Percentiles rank a stretch among this genome's conserved stretches.
Evolutionary conservation across 768 basidiomycete species (phyloP).

Genomic region (Gymnopilus dilepis): DNA sequence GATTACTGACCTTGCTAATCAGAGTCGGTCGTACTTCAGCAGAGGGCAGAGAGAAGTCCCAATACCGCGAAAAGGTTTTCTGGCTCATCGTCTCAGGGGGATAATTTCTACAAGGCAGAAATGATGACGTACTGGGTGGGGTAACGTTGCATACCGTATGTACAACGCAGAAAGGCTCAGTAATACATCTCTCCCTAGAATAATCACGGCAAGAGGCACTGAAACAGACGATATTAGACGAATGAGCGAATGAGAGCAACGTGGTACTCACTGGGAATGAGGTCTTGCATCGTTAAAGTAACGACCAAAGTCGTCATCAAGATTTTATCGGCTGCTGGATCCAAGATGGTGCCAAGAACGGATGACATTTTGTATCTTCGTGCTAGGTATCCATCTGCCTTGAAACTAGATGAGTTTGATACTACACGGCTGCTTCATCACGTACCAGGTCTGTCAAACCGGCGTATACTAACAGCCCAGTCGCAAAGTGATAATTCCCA

Average conservation of each 20-base stretch:
- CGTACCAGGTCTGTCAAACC: constrained; percentile 92
- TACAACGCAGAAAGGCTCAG: constrained; percentile 91
- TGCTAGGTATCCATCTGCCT: constrained; percentile 94
- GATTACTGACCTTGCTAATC: constrained; percentile 81
- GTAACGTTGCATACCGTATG: constrained; percentile 89
- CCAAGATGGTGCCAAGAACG: constrained; percentile 94
- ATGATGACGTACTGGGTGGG: constrained; percentile 70
- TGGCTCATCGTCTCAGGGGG: constrained; percentile 34
- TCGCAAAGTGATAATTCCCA: constrained; percentile 80
- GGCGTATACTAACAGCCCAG: constrained; percentile 84
- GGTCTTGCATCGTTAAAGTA: constrained; percentile 80
- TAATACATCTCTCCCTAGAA: constrained; percentile 88
- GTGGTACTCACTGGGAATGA: constrained; percentile 76
- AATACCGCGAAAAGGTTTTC: constrained; percentile 94
- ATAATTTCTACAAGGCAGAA: neutral
- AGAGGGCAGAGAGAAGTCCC: constrained; percentile 95
- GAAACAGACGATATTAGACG: constrained; percentile 10
- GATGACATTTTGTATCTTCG: constrained; percentile 84
- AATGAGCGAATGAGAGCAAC: neutral
- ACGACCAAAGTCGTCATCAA: constrained; percentile 94
- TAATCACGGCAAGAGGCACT: constrained; percentile 87
- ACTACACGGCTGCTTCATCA: constrained; percentile 13
- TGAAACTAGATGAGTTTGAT: constrained; percentile 8
- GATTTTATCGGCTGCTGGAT: constrained; percentile 96
- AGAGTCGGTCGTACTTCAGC: constrained; percentile 91